Evolutionary conservation across 1,139 yeast species (phyloP).

Genomic region (Taphrina communis): DNA sequence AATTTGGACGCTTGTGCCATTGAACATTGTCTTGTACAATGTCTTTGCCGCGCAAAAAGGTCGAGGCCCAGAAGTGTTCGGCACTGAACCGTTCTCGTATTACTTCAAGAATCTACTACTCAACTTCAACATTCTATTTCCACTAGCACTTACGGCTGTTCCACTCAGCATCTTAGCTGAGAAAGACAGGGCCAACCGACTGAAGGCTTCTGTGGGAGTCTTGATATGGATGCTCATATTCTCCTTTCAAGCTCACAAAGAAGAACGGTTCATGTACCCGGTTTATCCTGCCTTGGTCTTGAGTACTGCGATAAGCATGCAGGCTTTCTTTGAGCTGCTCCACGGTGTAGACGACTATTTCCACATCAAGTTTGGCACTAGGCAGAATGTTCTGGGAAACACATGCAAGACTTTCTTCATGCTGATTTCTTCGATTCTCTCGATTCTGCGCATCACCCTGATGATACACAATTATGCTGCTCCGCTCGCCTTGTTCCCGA

Average conservation of each 20-base stretch:
- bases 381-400: background rate
- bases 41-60: conserved; percentile 71
- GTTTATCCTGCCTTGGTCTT: conserved; percentile 72
- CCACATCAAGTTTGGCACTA: background rate
- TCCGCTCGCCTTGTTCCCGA: conserved; percentile 51
- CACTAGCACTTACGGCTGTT: conserved; percentile 58
- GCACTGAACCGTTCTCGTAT: conserved; percentile 81
- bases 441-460: conserved; percentile 51
- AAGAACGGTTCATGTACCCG: conserved; percentile 88
- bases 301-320: conserved; percentile 63
- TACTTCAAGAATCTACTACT: conserved; percentile 71
- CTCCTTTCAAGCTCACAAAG: conserved; percentile 83
- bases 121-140: conserved; percentile 68
- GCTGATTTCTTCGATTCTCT: conserved; percentile 38
- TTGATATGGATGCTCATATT: conserved; percentile 72
- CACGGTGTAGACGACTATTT: conserved; percentile 7
- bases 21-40: conserved; percentile 82
- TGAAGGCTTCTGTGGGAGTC: conserved; percentile 55
- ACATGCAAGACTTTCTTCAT: conserved; percentile 19
- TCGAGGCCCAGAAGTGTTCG: conserved; percentile 88
- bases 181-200: background rate
- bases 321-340: conserved; percentile 32
- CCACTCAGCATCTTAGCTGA: conserved; percentile 45
- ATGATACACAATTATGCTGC: conserved; percentile 52
- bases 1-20: conserved; percentile 71